A percentile compares a stretch with the other conserved stretches of the same genome.
These are phyloP conservation scores for Aspergillus sp. DNA, from an alignment of 2,329 filamentous ascomycete genomes.

Conservation along the genomic window DNA sequence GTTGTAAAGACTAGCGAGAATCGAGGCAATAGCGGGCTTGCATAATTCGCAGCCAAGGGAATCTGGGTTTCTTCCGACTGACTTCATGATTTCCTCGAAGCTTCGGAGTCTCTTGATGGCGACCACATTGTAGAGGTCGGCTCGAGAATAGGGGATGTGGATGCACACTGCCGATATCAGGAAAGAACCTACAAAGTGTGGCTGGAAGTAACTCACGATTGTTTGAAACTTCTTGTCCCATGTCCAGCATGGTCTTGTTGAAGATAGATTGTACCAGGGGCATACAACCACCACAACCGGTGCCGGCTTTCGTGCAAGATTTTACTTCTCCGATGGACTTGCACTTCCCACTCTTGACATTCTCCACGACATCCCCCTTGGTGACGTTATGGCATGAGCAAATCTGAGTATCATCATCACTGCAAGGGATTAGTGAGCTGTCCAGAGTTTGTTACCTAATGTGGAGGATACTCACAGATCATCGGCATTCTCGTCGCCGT, in stretches of 20 bases:
- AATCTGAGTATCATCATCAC: slow-evolving; percentile 78
- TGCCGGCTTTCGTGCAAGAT: slow-evolving; percentile 86
- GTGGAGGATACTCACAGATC: slow-evolving; percentile 57
- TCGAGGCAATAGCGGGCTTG: slow-evolving; percentile 78
- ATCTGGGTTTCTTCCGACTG: slow-evolving; percentile 67
- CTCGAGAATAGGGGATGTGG: slow-evolving; percentile 80
- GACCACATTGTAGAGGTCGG: slow-evolving; percentile 87
- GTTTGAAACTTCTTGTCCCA: slow-evolving; percentile 86
- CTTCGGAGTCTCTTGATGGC: slow-evolving; percentile 75
- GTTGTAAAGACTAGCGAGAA: slow-evolving; percentile 81
- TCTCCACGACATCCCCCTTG: slow-evolving; percentile 73
- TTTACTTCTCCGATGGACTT: slow-evolving; percentile 82
- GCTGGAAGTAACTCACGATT: slow-evolving; percentile 44
- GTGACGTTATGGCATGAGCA: slow-evolving; percentile 92
- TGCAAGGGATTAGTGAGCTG: slow-evolving; percentile 17
- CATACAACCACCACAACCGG: slow-evolving; percentile 86
- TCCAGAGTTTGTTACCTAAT: background rate
- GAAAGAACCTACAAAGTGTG: slow-evolving; percentile 6
- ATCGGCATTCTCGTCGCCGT: slow-evolving; percentile 70
- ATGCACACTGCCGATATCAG: slow-evolving; percentile 59
- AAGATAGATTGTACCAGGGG: slow-evolving; percentile 86
- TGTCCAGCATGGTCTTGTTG: slow-evolving; percentile 79
- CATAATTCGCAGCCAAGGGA: slow-evolving; percentile 84
- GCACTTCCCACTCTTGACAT: slow-evolving; percentile 74
- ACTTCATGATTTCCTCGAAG: slow-evolving; percentile 74